A percentile compares a stretch with the other conserved stretches of the same genome.
Evolutionary conservation across 441 rosid species (phyloP).

Genomic region (Populus hybrid): DNA sequence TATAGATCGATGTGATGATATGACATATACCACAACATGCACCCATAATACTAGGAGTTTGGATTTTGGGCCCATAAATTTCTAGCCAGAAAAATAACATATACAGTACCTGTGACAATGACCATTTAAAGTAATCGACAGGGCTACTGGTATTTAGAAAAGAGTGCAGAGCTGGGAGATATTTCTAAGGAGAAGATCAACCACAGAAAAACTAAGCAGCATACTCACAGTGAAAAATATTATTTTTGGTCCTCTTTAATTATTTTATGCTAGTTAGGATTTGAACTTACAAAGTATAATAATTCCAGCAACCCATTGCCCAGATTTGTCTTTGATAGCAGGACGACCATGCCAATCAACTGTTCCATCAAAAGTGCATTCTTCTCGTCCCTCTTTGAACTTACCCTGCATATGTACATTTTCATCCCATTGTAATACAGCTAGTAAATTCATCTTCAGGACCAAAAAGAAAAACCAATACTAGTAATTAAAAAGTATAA

Average conservation of each 20-base stretch:
- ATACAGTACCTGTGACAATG: constrained; percentile 12
- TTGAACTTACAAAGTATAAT: constrained; percentile 62
- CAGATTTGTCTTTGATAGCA: constrained; percentile 60
- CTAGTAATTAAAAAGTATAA: background rate
- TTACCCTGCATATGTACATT: constrained; percentile 29
- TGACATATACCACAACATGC: background rate
- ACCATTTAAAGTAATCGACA: background rate
- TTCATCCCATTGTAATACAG: background rate
- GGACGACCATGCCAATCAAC: constrained; percentile 69
- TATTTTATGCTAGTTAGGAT: background rate
- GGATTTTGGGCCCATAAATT: constrained; percentile 9
- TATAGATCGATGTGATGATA: background rate
- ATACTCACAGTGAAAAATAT: background rate
- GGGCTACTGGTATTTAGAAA: background rate
- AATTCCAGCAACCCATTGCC: constrained; percentile 77
- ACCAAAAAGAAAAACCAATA: background rate
- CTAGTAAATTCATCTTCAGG: background rate
- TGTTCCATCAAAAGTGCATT: constrained; percentile 67
- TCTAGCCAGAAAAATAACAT: background rate
- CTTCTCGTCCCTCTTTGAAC: constrained; percentile 39
- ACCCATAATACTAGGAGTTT: background rate
- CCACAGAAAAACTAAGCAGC: background rate
- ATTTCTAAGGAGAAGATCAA: background rate
- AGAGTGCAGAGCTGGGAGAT: background rate
- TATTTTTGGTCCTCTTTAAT: background rate